Base-by-base conservation (phyloP, 306 rosid genomes). In the Fragaria iinumae region DNA sequence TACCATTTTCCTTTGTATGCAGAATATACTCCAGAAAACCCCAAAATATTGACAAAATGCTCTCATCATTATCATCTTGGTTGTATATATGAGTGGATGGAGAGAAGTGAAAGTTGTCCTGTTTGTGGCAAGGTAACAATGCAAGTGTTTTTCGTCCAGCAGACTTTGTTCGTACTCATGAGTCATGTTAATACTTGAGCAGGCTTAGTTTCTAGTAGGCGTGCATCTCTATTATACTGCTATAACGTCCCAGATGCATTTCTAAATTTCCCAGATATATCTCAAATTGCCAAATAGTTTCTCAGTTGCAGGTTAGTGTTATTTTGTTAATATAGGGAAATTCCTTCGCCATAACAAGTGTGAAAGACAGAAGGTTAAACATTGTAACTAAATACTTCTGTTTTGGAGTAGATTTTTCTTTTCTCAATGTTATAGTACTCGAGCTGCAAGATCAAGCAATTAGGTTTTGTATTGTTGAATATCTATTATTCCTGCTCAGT, bases 81-180 rank as follows among this genome's bases (percentile, higher is more conserved):
- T 80, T 95, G 98, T 90, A 95, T 95, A 79, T 95, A 92, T 77
- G 98, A 95, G 77, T 95, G 98, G 98, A 95, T 92, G 98, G 98
- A 95, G 86, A 90, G 98, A 90, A 95, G 98, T 85, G 97, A 92
- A 71, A 95, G 87, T 80, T 95, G 98, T 86, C 98, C 98, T 69
- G 98, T 95, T 77, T 95, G 98, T 86, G 97, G 97, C 88, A 92
- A 90, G 98, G 98, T 95, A 90, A 69, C 48, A 55, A 45, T 47
- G 36, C 56, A 53, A 6, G 2, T 20, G 14, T 21, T 13, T 55
- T 13, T 45, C 6, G 10, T 69, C 3, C 6, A 50, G 25, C 68
- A 16, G 49, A 9, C 23, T 62, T 63, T 65, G 47, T 63, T 63
- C 52, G 5, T 3, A 55, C 62, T 55, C 29, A 55, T 23, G 34